Conservation (phyloP, 345 rosid genomes). For the Gossypium sturtianum region DNA sequence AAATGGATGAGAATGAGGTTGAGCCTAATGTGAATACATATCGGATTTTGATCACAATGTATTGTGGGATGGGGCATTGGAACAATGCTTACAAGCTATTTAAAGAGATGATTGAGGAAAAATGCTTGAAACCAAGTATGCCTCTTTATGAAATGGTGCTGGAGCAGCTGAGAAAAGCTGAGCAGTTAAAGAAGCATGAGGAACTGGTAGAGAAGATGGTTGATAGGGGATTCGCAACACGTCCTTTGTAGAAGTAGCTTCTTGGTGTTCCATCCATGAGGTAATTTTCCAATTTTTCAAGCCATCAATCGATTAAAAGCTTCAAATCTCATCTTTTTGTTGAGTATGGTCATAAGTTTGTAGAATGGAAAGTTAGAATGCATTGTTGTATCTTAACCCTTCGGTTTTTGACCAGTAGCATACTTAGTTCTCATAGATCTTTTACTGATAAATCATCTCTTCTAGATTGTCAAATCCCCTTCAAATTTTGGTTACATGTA, state of each 20-base stretch:
- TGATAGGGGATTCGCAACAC: constrained; percentile 46
- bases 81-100: constrained; percentile 79
- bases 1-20: constrained; percentile 74
- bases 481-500: background rate
- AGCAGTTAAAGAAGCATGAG: constrained; percentile 87
- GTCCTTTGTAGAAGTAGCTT: constrained; percentile 35
- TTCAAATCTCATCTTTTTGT: background rate
- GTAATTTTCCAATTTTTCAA: background rate
- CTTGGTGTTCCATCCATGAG: background rate
- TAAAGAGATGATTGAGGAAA: constrained; percentile 81
- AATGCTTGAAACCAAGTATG: constrained; percentile 65
- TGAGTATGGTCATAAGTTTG: background rate
- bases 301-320: background rate
- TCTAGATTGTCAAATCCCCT: background rate
- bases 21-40: constrained; percentile 91
- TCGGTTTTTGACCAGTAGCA: background rate
- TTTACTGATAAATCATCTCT: background rate
- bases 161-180: constrained; percentile 66
- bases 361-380: background rate
- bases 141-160: constrained; percentile 67
- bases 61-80: constrained; percentile 95
- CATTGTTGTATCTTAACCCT: background rate
- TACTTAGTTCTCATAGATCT: background rate
- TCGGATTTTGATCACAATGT: constrained; percentile 70
- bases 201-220: constrained; percentile 90